phyloP scores from a whole-genome alignment of 345 rosid genomes.

The Euphorbia peplus region DNA sequence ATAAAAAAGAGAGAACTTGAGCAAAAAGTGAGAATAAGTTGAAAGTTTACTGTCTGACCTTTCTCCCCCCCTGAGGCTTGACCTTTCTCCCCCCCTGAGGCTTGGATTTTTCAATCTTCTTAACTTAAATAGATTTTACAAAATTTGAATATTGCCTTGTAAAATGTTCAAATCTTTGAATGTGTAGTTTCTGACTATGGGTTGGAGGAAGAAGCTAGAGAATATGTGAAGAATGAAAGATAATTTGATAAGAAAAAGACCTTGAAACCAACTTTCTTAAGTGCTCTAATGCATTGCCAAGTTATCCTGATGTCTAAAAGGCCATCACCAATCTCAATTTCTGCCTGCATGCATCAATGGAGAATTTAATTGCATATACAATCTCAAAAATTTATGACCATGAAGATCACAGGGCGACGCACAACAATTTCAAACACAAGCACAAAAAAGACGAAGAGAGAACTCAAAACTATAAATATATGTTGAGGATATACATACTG shows the following conservation, averaged over 20 bases:
- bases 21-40: too few relatives aligned
- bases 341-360: conserved; percentile 51
- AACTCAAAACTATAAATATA: conserved; percentile 2
- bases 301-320: conserved; percentile 89
- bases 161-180: conserved; percentile 15
- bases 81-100: too few relatives aligned
- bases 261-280: conserved; percentile 86
- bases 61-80: background rate
- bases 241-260: conserved; percentile 24
- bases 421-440: background rate
- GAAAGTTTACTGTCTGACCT: background rate
- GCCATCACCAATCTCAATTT: conserved; percentile 93
- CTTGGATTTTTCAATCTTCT: background rate
- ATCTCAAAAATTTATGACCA: too few relatives aligned
- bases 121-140: background rate
- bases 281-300: conserved; percentile 75
- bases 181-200: conserved; percentile 60
- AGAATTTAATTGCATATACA: background rate
- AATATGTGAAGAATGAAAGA: conserved; percentile 9
- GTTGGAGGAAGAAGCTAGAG: conserved; percentile 80
- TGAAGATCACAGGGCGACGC: conserved; percentile 22
- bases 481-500: conserved; percentile 31
- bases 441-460: background rate
- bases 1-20: too few relatives aligned
- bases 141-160: background rate